Percentiles rank a stretch among this genome's conserved stretches.
These are phyloP conservation scores for Rhizopogon vulgaris DNA, from an alignment of 768 basidiomycete species.

Conservation along the genomic window DNA sequence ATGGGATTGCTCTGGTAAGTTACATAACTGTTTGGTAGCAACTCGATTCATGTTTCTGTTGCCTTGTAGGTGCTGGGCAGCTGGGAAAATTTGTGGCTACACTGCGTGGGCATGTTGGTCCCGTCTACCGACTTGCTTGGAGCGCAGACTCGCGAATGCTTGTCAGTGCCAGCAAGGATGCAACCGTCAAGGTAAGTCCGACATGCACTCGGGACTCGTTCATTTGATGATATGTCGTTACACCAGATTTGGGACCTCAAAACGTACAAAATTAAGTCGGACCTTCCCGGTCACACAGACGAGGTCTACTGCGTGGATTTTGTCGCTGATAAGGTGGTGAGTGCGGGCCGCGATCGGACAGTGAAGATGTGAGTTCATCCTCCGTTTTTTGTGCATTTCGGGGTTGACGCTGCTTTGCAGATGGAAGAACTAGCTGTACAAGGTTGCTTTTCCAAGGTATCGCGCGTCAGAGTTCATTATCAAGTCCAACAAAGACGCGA, in stretches of 20 bases:
- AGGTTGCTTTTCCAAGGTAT: not conserved
- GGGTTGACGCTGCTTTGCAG: conserved; percentile 9
- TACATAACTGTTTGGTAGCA: conserved; percentile 27
- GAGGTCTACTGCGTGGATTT: conserved; percentile 99
- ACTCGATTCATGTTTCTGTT: not conserved
- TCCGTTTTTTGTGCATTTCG: not conserved
- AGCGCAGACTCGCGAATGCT: conserved; percentile 89
- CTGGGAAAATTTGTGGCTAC: conserved; percentile 87
- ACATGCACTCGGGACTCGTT: not conserved
- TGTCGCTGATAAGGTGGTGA: conserved; percentile 98
- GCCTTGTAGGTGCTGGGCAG: conserved; percentile 31
- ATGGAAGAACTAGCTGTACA: conserved; percentile 23
- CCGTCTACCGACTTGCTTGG: conserved; percentile 94
- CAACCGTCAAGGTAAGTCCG: conserved; percentile 78
- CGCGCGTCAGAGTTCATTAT: too few relatives aligned
- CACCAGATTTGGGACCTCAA: conserved; percentile 91
- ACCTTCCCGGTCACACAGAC: conserved; percentile 94
- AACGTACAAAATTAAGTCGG: conserved; percentile 90
- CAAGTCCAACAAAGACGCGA: too few relatives aligned
- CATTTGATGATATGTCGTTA: not conserved
- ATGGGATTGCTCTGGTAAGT: conserved; percentile 69
- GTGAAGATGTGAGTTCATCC: conserved; percentile 78
- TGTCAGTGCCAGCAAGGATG: conserved; percentile 93
- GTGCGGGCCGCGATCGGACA: conserved; percentile 87
- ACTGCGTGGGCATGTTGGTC: conserved; percentile 86